Base-by-base conservation (phyloP, 306 rosid genomes). In the Prunus davidiana region DNA sequence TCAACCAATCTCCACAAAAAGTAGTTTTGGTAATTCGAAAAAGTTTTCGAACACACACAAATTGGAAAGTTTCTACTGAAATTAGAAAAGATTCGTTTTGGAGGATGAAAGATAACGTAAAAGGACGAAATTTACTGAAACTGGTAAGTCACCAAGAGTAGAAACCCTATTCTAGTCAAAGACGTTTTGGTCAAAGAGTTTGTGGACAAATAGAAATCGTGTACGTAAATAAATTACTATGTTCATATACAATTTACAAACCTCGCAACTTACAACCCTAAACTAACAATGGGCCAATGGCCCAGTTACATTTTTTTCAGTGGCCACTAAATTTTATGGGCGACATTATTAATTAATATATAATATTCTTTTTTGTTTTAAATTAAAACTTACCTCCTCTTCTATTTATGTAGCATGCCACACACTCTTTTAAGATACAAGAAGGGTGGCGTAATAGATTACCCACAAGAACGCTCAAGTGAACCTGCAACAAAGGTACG, bases 381-480 rank as follows among this genome's bases (percentile, higher is more conserved):
- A 10, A 51, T 78, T 81, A 68, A 46, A 43, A 70, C 58, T 52
- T 81, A 7, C 28, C 54, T 64, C 15, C 52, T 45, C 45, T 82
- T 79, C 62, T 3, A 72, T 83, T 54, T 18, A 72, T 82, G 82
- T 78, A 89, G 97, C 89, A 88, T 90, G 96, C 87, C 87, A 46
- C 91, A 87, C 5, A 87, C 80, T 13, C 81, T 92, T 62, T 68
- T 86, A 70, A 88, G 90, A 75, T 90, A 92, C 80, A 75, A 70
- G 43, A 83, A 71, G 72, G 78, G 81, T 5, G 14, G 20, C 45
- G 46, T 50, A 34, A 52, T 73, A 34, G 87, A 85, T 64, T 45
- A 6, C 69, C 65, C 79, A 73, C 81, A 71, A 45, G 78, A 81
- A 51, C 82, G 73, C 67, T 68, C 43, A 56, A 65, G 74, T 67